Evolutionary conservation across 768 basidiomycete genomes (phyloP).

Genomic region (Leccinum subgranulosum): DNA sequence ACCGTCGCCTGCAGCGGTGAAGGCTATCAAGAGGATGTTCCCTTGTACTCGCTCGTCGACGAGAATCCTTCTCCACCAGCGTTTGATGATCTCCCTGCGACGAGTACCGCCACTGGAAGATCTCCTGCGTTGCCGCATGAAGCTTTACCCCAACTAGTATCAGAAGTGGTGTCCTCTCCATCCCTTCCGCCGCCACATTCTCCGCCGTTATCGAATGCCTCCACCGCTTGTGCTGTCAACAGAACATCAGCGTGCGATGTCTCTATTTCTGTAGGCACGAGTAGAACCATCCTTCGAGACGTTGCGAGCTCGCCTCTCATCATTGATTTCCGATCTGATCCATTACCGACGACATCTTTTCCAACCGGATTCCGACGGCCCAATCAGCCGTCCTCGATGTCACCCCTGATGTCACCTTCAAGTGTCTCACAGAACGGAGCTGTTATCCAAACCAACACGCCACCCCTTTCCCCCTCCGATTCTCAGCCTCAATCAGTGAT

Average conservation of each 20-base stretch:
- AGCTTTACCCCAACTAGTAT: not conserved
- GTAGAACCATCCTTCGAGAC: not conserved
- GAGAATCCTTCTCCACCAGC: constrained; percentile 24
- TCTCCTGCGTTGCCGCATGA: not conserved
- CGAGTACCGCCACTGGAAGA: not conserved
- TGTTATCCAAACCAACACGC: not conserved
- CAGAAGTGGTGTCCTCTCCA: not conserved
- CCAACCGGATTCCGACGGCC: not conserved
- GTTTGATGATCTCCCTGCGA: constrained; percentile 12
- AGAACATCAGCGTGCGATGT: not conserved
- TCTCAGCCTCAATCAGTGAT: not conserved
- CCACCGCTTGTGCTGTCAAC: not conserved
- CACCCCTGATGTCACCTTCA: not conserved
- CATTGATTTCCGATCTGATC: not conserved
- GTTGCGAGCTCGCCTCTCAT: not conserved
- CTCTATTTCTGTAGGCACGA: not conserved
- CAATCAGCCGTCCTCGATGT: not conserved
- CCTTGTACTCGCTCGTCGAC: constrained; percentile 23
- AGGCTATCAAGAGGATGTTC: constrained; percentile 17
- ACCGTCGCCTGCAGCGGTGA: not conserved
- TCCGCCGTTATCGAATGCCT: not conserved
- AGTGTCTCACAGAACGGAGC: not conserved
- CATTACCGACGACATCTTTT: not conserved
- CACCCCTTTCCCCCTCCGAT: not conserved
- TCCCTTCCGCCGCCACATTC: not conserved